These are phyloP conservation scores for Pleomassaria siparia DNA, from an alignment of 2,329 filamentous ascomycete species.

Conservation along the genomic window DNA sequence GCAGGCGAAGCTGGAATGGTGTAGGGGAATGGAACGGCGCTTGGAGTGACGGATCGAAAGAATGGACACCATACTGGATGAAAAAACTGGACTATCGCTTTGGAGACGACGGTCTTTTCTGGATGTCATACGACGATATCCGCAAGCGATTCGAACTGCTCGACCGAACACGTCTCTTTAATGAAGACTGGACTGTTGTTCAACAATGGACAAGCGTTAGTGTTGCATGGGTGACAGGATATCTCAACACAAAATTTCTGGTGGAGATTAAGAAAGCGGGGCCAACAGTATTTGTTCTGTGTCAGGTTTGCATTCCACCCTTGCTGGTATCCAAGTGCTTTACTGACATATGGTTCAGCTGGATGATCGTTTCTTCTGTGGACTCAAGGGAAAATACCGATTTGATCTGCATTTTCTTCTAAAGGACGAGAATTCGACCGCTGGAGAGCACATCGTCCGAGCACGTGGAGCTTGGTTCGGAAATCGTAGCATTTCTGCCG, in stretches of 20 bases:
- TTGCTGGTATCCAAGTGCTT: conserved; percentile 41
- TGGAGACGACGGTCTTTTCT: conserved; percentile 70
- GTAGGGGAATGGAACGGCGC: conserved; percentile 72
- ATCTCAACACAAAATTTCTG: conserved; percentile 61
- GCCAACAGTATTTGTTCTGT: conserved; percentile 60
- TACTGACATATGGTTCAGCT: conserved; percentile 55
- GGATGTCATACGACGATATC: conserved; percentile 62
- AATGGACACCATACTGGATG: conserved; percentile 82
- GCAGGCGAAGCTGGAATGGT: conserved; percentile 52
- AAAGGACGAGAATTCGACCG: conserved; percentile 50
- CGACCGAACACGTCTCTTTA: conserved; percentile 62
- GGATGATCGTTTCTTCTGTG: conserved; percentile 61
- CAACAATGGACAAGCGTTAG: conserved; percentile 62
- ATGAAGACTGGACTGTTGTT: conserved; percentile 59
- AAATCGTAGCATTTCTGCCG: conserved; percentile 72
- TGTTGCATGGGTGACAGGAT: conserved; percentile 62
- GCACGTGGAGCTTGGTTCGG: conserved; percentile 57
- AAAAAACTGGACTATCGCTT: conserved; percentile 70
- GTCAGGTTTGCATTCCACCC: conserved; percentile 51
- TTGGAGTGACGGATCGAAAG: conserved; percentile 78
- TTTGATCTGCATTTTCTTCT: conserved; percentile 61
- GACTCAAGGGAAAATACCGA: conserved; percentile 57
- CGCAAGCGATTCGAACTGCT: conserved; percentile 59
- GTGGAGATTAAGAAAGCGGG: conserved; percentile 55
- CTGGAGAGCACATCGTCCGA: conserved; percentile 57